Base-by-base conservation (phyloP, 2,329 filamentous ascomycete genomes). In the Verticillium alfalfae region DNA sequence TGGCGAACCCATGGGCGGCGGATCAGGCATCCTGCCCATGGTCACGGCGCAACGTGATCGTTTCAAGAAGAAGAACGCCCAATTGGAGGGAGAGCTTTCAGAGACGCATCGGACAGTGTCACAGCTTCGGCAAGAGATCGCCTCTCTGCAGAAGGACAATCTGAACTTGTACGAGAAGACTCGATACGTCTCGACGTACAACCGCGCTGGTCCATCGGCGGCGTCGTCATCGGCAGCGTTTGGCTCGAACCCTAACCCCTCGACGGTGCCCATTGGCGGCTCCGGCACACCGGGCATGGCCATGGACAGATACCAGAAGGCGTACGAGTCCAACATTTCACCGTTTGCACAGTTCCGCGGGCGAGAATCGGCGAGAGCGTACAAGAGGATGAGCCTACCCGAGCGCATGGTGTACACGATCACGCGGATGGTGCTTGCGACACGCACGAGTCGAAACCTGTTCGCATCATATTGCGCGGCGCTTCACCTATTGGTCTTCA, bases 81-180 rank as follows among this genome's bases (percentile, higher is more conserved):
- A 99, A 73, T 85, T 99, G 26, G 95, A 98, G 76, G 86, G 90
- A 63, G 94, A 98, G 71, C 81, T 98, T 10, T 92, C 93, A 6
- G 93, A 96, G 67, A 85, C 86, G 38, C 92, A 98, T 74, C 84
- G 87, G 56, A 90, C 86, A 0, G 88, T 97, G 26, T 94, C 93
- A 22, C 90, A 93, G 39, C 81, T 99, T 56, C 88, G 95, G 54
- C 92, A 96, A 69, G 95, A 99, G 73, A 87, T 98, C 63, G 89
- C 93, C 6, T 92, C 93, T 1, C 80, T 99, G 49, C 96, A 99
- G 72, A 96, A 93, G 73, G 95, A 99, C 76, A 99, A 99, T 72
- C 82, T 99, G 39, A 93, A 90, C 69, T 83, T 99, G 8, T 99
- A 99, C 74, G 95, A 99, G 76, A 99, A 98, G 83, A 97, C 94